These are phyloP conservation scores for Solanum dulcamara DNA, from an alignment of 257 asterid genomes.

Conservation along the genomic window DNA sequence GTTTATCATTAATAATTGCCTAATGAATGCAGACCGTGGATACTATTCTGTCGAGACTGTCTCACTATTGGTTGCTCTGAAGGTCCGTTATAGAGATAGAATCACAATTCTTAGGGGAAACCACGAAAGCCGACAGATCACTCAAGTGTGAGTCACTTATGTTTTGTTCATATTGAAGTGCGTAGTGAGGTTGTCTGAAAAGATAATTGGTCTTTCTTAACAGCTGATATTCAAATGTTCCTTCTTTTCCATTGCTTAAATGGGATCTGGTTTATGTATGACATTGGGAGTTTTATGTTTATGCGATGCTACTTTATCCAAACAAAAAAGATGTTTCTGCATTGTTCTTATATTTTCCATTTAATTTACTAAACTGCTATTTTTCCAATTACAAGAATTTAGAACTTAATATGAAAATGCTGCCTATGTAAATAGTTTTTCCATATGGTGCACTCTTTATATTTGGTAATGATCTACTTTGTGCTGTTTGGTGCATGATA, in stretches of 20 bases:
- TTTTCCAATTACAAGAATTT: background rate
- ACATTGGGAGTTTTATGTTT: background rate
- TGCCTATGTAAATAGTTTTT: background rate
- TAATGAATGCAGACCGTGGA: slow-evolving; percentile 79
- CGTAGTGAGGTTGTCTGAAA: background rate
- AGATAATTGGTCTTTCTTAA: background rate
- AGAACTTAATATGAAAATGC: background rate
- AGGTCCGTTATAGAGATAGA: slow-evolving; percentile 95
- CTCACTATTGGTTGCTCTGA: slow-evolving; percentile 84
- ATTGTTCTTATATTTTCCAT: background rate
- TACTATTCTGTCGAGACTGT: slow-evolving; percentile 98
- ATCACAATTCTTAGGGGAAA: slow-evolving; percentile 92
- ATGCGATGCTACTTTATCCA: background rate
- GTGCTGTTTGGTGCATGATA: background rate
- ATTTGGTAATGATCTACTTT: background rate
- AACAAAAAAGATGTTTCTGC: background rate
- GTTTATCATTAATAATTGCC: slow-evolving; percentile 4
- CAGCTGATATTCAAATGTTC: background rate
- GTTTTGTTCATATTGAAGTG: slow-evolving; percentile 3
- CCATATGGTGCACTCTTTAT: background rate
- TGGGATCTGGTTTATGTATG: background rate
- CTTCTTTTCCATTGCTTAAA: background rate
- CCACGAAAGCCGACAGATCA: slow-evolving; percentile 97
- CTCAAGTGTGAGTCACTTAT: slow-evolving; percentile 74
- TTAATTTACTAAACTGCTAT: background rate